Conservation (phyloP, 1,139 yeast genomes). For the Yamadazyma epiphylla region DNA sequence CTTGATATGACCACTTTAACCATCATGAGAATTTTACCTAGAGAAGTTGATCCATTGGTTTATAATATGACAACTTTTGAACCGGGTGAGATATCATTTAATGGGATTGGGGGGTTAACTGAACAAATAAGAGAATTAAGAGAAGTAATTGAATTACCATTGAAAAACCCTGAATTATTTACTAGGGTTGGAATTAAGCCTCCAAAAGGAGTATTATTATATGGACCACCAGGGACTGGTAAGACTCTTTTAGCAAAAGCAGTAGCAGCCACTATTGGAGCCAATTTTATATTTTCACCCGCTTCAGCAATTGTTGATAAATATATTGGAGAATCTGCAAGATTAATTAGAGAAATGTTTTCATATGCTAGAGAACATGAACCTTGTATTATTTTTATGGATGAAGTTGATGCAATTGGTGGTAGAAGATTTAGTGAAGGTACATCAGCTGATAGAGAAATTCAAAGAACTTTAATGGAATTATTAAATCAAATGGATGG, state of each 20-base stretch:
- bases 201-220: constrained; percentile 93
- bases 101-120: constrained; percentile 93
- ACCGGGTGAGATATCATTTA: constrained; percentile 93
- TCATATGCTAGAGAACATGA: constrained; percentile 97
- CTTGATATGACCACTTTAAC: constrained; percentile 97
- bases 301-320: constrained; percentile 98
- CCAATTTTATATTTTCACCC: constrained; percentile 95
- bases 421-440: constrained; percentile 98
- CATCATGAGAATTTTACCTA: constrained; percentile 93
- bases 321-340: constrained; percentile 96
- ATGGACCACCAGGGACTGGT: constrained; percentile 99
- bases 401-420: constrained; percentile 98
- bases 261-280: constrained; percentile 98
- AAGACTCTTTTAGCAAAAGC: constrained; percentile 95
- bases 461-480: constrained; percentile 98
- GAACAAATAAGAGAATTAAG: constrained; percentile 96
- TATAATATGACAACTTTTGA: constrained; percentile 98
- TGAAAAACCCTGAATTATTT: constrained; percentile 95
- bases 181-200: constrained; percentile 96
- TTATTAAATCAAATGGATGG: constrained; percentile 98
- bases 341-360: constrained; percentile 97
- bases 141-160: constrained; percentile 95
- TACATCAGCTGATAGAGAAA: constrained; percentile 97
- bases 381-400: constrained; percentile 98
- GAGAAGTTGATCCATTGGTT: constrained; percentile 98